These are phyloP conservation scores for Eutypella sp. DNA, from an alignment of 2,329 filamentous ascomycete species.

Conservation along the genomic window DNA sequence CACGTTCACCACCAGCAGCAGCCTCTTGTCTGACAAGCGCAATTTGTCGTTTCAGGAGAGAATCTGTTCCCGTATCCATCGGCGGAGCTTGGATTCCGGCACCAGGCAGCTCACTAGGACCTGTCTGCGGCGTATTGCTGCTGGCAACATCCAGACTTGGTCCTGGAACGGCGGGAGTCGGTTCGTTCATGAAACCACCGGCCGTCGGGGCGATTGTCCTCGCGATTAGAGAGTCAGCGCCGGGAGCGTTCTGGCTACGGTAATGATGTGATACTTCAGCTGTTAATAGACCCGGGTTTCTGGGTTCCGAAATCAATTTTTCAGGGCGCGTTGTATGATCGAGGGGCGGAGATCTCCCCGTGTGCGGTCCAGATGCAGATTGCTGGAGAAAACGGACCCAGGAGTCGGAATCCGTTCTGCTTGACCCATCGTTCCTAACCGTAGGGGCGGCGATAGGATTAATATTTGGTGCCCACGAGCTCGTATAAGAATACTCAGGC, in stretches of 20 bases:
- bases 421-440: neutral
- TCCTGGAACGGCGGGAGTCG: neutral
- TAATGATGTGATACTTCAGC: neutral
- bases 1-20: neutral
- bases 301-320: no score
- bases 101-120: neutral
- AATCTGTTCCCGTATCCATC: slow-evolving; percentile 16
- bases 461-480: no score
- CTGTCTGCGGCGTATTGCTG: neutral
- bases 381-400: neutral
- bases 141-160: neutral
- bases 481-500: no score
- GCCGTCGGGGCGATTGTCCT: neutral
- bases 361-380: neutral
- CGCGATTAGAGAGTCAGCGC: neutral
- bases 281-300: neutral
- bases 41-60: slow-evolving; percentile 21
- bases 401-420: neutral
- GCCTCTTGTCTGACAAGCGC: slow-evolving; percentile 10
- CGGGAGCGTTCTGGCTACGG: neutral
- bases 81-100: slow-evolving; percentile 7
- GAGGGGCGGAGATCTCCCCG: neutral
- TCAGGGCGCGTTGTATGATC: neutral
- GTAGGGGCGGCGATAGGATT: no score
- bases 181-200: neutral